These are phyloP conservation scores for Colletotrichum karsti DNA, from an alignment of 2,329 filamentous ascomycete species.

Conservation along the genomic window DNA sequence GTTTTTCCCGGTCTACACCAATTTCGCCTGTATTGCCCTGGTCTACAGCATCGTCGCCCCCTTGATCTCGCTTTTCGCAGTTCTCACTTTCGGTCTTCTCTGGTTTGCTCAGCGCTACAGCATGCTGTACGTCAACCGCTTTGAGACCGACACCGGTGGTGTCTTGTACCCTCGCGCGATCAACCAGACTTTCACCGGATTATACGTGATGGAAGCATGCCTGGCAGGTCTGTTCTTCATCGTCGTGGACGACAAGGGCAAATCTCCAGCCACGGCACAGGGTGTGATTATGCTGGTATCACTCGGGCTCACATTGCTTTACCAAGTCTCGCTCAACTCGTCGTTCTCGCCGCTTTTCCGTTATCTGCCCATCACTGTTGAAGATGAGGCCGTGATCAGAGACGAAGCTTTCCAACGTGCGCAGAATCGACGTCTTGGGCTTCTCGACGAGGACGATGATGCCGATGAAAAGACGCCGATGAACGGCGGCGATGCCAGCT, in stretches of 20 bases:
- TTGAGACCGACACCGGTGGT: slow-evolving; percentile 90
- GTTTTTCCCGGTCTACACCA: slow-evolving; percentile 96
- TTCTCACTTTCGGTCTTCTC: slow-evolving; percentile 89
- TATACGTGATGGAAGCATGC: slow-evolving; percentile 94
- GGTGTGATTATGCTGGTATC: slow-evolving; percentile 86
- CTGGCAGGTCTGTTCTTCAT: slow-evolving; percentile 92
- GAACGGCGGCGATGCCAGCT: slow-evolving; percentile 37
- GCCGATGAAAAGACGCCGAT: slow-evolving; percentile 51
- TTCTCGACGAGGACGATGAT: slow-evolving; percentile 61
- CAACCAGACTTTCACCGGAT: slow-evolving; percentile 92
- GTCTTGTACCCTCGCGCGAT: slow-evolving; percentile 91
- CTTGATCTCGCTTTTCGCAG: slow-evolving; percentile 90
- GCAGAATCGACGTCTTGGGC: slow-evolving; percentile 75
- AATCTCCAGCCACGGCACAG: slow-evolving; percentile 71
- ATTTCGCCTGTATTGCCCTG: slow-evolving; percentile 90
- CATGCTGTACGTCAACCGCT: slow-evolving; percentile 92
- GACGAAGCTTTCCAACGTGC: slow-evolving; percentile 88
- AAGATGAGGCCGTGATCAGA: slow-evolving; percentile 92
- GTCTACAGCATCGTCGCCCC: slow-evolving; percentile 92
- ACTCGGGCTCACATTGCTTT: slow-evolving; percentile 75
- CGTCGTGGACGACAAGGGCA: slow-evolving; percentile 66
- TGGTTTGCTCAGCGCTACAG: slow-evolving; percentile 98
- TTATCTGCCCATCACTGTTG: slow-evolving; percentile 92
- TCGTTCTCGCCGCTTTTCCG: slow-evolving; percentile 87
- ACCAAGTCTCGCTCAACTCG: slow-evolving; percentile 81